Conservation (phyloP, 2,329 filamentous ascomycete genomes). For the Macrophomina phaseolina region DNA sequence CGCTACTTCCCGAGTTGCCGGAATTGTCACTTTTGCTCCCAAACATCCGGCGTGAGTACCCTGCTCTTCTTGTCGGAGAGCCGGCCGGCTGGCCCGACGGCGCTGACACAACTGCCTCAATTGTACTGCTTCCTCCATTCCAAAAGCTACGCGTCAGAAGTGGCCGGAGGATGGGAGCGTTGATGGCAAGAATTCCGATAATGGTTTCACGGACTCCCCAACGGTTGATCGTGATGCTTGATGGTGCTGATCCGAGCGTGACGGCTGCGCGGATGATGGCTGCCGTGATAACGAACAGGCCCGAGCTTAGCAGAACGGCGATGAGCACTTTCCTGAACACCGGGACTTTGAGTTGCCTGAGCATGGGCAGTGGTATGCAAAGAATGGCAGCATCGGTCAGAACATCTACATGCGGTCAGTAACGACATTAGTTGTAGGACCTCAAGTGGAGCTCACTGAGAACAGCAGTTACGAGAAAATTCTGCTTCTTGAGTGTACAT, state of each 20-base stretch:
- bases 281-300: conserved; percentile 44
- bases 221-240: conserved; percentile 42
- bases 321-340: conserved; percentile 42
- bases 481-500: conserved; percentile 40
- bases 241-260: conserved; percentile 38
- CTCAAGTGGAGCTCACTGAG: conserved; percentile 30
- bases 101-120: background rate
- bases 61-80: background rate
- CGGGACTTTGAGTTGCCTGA: conserved; percentile 41
- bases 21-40: conserved; percentile 13
- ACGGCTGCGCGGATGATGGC: conserved; percentile 43
- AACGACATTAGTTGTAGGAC: background rate
- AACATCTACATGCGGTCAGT: conserved; percentile 31
- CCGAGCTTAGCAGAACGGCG: conserved; percentile 41
- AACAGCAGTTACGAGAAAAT: conserved; percentile 39
- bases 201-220: conserved; percentile 47
- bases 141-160: conserved; percentile 40
- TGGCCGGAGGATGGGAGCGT: conserved; percentile 43
- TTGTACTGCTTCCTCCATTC: conserved; percentile 22
- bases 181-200: conserved; percentile 46
- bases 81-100: background rate
- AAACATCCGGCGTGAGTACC: background rate
- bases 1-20: background rate
- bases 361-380: conserved; percentile 41
- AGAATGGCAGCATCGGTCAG: conserved; percentile 42